Base-by-base conservation (phyloP, 2,329 filamentous ascomycete genomes). In the Beauveria bassiana region DNA sequence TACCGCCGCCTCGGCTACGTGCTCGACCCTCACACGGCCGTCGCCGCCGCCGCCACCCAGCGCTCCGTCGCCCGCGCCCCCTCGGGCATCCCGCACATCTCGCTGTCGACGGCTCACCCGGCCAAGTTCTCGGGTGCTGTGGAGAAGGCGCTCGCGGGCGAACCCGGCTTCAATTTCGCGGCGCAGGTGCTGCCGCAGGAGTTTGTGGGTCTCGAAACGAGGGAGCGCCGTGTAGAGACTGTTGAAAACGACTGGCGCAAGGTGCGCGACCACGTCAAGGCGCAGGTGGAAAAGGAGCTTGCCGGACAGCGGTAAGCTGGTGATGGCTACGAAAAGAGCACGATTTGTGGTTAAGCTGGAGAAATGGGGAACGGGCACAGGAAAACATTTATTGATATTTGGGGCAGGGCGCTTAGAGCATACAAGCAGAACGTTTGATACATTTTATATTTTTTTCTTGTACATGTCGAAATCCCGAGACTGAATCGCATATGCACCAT, bases 121-220 rank as follows among this genome's bases (percentile, higher is more conserved):
- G 95, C 93, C 64, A 99, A 99, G 75, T 99, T 99, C 70, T 86
- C 89, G 0, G 85, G 85, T 38, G 93, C 93, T 0, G 93, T 99
- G 1, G 88, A 93, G 67, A 68, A 89, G 53, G 92, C 93, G 0
- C 79, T 98, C 63, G 82, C 86, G 65, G 83, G 83, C 9, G 81
- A 90, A 70, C 73, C 81, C n/a, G 86, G 82, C 1, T 97, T 96
- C 68, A 81, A 85, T 67, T 96, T 96, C 71, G 79, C 84, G 46
- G 74, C 81, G 64, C 84, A 88, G 65, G 89, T 98, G 1, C 80
- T 96, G 60, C 93, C 93, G 0, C 73, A 82, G 62, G 90, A 97
- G 75, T 95, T 97, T 70, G 77, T 88, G 40, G 93, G 90, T 0
- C 77, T 98, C 1, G 87, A 92, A 70, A 77, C 86, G 69, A 86